phyloP scores from a whole-genome alignment of 2,329 filamentous ascomycete genomes.

The Nigrospora oryzae region DNA sequence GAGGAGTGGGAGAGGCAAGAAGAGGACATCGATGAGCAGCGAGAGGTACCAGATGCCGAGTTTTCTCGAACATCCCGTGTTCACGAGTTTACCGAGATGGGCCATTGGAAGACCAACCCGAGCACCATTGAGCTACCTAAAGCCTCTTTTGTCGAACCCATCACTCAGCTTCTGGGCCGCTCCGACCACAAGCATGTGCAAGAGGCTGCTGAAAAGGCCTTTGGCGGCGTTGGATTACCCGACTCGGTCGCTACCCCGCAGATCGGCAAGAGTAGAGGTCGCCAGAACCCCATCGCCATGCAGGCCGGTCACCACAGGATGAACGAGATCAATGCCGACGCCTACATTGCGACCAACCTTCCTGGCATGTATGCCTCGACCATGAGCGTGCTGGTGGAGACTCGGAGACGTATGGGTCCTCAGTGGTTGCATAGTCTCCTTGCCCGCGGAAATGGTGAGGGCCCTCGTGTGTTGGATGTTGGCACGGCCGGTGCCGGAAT shows the following conservation, averaged over 20 bases:
- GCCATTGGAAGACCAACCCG: slow-evolving; percentile 67
- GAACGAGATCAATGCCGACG: slow-evolving; percentile 68
- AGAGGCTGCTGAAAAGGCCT: slow-evolving; percentile 61
- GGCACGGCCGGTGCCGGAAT: slow-evolving; percentile 67
- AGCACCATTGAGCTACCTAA: slow-evolving; percentile 69
- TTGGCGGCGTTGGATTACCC: slow-evolving; percentile 71
- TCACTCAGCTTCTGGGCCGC: slow-evolving; percentile 58
- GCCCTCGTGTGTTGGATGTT: slow-evolving; percentile 62
- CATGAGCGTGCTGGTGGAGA: slow-evolving; percentile 61
- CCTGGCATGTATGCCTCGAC: slow-evolving; percentile 64
- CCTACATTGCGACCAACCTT: slow-evolving; percentile 60
- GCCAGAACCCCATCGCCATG: slow-evolving; percentile 58
- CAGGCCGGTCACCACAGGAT: slow-evolving; percentile 57
- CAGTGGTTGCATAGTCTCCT: slow-evolving; percentile 62
- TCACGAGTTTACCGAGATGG: slow-evolving; percentile 66
- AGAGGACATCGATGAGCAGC: slow-evolving; percentile 16
- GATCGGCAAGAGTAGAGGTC: slow-evolving; percentile 39
- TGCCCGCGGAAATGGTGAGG: slow-evolving; percentile 43
- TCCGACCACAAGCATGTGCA: slow-evolving; percentile 68
- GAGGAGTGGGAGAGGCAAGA: slow-evolving; percentile 21
- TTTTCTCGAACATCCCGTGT: slow-evolving; percentile 38
- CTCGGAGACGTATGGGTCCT: slow-evolving; percentile 62
- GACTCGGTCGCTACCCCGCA: slow-evolving; percentile 65
- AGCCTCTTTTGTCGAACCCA: slow-evolving; percentile 59
- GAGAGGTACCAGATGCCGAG: slow-evolving; percentile 23